A percentile compares a stretch with the other conserved stretches of the same genome.
Evolutionary conservation across 176 grass and related monocot genomes (phyloP).

Genomic region (Eragrostis nindensis): DNA sequence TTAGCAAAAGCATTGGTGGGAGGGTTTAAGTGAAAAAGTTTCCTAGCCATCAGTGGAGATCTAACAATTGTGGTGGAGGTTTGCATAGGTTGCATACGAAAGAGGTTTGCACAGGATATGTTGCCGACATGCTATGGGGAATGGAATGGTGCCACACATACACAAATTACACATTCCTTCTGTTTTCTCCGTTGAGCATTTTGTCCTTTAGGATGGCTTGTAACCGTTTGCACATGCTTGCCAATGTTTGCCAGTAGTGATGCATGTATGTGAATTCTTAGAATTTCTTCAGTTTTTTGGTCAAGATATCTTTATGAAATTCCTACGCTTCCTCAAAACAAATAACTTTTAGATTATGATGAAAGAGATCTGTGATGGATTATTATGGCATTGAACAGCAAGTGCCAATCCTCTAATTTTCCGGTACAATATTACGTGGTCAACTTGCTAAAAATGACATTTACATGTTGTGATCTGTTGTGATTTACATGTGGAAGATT

Average conservation of each 20-base stretch:
- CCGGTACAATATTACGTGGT: background rate
- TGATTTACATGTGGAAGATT: background rate
- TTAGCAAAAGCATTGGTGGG: too few species aligned
- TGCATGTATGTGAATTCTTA: background rate
- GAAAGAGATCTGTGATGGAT: background rate
- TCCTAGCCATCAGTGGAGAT: too few species aligned
- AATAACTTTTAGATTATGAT: background rate
- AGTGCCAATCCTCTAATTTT: background rate
- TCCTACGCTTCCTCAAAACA: background rate
- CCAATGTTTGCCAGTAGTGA: background rate
- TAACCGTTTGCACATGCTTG: background rate
- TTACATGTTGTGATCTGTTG: background rate
- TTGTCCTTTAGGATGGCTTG: background rate
- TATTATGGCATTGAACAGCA: background rate
- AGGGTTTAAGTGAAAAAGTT: too few species aligned
- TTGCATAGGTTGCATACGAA: too few species aligned
- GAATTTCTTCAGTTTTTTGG: background rate
- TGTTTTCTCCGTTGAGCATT: background rate
- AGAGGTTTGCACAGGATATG: too few species aligned
- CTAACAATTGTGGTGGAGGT: too few species aligned
- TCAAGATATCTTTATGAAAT: background rate
- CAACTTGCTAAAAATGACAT: background rate
- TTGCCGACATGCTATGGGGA: background rate
- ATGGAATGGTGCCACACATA: background rate
- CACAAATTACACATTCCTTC: background rate